Evolutionary conservation across 2,329 filamentous ascomycete genomes (phyloP), one percentile per base, ranked within the genome.

Genomic region (Canariomyces notabilis): DNA sequence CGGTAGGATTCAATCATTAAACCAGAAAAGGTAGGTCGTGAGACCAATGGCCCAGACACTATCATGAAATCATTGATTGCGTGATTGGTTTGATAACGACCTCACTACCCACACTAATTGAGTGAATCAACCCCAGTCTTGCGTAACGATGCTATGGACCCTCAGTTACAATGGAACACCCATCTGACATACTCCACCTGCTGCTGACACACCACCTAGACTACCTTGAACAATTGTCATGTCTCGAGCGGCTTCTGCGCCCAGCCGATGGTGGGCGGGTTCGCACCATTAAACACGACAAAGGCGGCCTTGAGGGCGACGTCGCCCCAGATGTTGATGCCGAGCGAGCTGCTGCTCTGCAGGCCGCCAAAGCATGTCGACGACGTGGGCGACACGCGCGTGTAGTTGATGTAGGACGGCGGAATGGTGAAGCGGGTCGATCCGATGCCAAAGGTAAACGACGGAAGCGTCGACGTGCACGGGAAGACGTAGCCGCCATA

Each of bases 291-390:
- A 44, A 58, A 60, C 15, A 60, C 57, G 8, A 60, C 57, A 50
- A 56, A 60, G 6, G 55, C 57, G 6, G 54, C 54, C 52, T 59
- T 59, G 29, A 60, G 49, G 1, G 57, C 57, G 19, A 57, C 54
- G 21, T 57, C 57, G 3, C 57, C 57, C 46, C 54, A 60, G 40
- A 60, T 60, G 15, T 57, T 59, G 39, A 59, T 54, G 12, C 57
- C 57, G 12, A 59, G 14, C 6, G 42, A 37, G 18, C 29, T 38
- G 49, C 54, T 57, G 38, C 48, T 54, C 71, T 87, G 83, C 46
- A 87, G 73, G 40, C 82, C 83, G 50, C 83, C 83, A 58, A 75
- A 84, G 74, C 83, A 87, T 32, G 45, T 68, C 1, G 61, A 59
- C 6, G 59, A 50, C 3, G 46, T 50, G 2, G 39, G 19, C 4